Evolutionary conservation across 441 rosid genomes (phyloP), one percentile per base, ranked within the genome.

Genomic region (Gossypium davidsonii): DNA sequence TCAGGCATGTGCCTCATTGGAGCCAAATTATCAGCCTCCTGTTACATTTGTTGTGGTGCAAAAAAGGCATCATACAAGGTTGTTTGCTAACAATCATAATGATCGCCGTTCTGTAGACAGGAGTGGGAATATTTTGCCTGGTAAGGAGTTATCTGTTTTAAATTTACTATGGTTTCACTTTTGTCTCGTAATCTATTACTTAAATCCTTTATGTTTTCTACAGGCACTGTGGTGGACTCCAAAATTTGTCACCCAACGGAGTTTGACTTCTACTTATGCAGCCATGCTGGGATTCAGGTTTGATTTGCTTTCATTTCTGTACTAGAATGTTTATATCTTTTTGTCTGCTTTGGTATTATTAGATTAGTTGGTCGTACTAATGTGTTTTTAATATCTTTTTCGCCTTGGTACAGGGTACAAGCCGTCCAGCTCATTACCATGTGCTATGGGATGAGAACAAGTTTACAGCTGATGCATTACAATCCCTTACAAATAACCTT

Each of bases 31-130:
- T 86, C 97, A 94, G 89, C 99, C 99, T 70, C 92, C 97, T 0
- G 96, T 92, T 51, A 94, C 99, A 11, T 94, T 94, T 82, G 96
- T 92, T 60, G 99, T 94, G 78, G 99, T 94, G 78, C 99, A 94
- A 83, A 94, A 92, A 83, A 94, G 98, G 58, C 98, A 92, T 69
- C 99, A 94, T 79, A 92, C 99, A 5, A 90, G 99, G 83, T 83
- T 92, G 79, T 94, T 94, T 79, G 98, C 99, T 25, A 83, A 89
- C 65, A 79, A 91, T 76, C 99, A 94, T 68, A 64, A 56, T 10
- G 93, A 94, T 67, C 88, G 90, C 18, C 78, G 79, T 71, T 78
- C 98, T 58, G 90, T 90, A 46, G 97, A 91, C 76, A 88, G 53
- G 84, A 53, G 59, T 73, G 99, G 99, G 59, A 94, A 94, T 75